phyloP scores from a whole-genome alignment of 1,284 basidiomycete genomes.

The Boletus semigastroideus region DNA sequence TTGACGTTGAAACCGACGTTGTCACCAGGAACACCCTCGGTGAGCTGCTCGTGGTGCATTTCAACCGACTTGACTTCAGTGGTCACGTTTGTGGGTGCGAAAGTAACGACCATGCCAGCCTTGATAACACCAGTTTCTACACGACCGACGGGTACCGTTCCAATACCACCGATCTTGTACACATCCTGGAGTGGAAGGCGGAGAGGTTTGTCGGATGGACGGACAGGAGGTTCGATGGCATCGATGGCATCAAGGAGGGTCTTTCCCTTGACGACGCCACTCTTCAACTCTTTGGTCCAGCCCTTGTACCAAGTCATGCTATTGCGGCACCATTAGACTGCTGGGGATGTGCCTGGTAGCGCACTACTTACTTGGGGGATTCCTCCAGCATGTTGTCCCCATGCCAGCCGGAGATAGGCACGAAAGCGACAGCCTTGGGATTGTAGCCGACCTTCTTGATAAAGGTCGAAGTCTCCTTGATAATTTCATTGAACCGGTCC shows the following conservation, averaged over 20 bases:
- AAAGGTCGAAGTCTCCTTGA: constrained; percentile 99
- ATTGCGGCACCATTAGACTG: constrained; percentile 19
- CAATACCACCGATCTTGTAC: constrained; percentile 99
- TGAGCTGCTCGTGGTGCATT: constrained; percentile 99
- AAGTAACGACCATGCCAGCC: constrained; percentile 98
- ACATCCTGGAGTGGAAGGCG: constrained; percentile 99
- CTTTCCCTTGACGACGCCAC: constrained; percentile 92
- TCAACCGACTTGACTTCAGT: constrained; percentile 99
- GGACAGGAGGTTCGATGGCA: constrained; percentile 95
- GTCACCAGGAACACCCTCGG: constrained; percentile 95
- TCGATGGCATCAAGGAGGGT: constrained; percentile 99
- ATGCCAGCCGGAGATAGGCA: constrained; percentile 99
- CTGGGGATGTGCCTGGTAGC: neutral
- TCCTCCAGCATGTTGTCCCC: constrained; percentile 99
- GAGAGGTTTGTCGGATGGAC: constrained; percentile 99
- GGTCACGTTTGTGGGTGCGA: constrained; percentile 97
- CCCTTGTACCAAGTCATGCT: constrained; percentile 99
- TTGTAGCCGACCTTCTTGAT: constrained; percentile 99
- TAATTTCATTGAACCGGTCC: constrained; percentile 99
- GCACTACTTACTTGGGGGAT: constrained; percentile 73
- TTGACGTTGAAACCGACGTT: constrained; percentile 99
- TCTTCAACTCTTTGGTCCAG: constrained; percentile 96
- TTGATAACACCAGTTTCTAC: constrained; percentile 99
- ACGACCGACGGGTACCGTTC: constrained; percentile 99
- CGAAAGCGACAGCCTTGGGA: constrained; percentile 98